Base-by-base conservation (phyloP, 768 basidiomycete genomes). In the Boletus huronensis region DNA sequence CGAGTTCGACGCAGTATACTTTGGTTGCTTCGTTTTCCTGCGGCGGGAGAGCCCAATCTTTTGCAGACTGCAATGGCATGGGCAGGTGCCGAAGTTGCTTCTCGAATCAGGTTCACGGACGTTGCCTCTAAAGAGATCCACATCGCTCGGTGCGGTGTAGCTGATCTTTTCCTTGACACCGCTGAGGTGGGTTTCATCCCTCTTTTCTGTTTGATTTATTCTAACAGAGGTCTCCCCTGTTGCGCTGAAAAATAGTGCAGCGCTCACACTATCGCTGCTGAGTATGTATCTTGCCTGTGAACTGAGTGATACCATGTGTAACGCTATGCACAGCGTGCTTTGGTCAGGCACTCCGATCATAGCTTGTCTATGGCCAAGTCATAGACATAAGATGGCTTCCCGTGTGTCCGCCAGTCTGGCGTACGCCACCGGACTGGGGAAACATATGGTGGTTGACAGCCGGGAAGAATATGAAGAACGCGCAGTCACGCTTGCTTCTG, bases 21-120 rank as follows among this genome's bases (percentile, higher is more conserved):
- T n/a, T 81, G 79, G 79, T 67, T 81, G 1, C 70, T 81, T 42
- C 79, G 79, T 23, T 81, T 81, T 57, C 79, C 79, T 7, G 66
- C 71, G 1, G 67, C 77, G 8, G 80, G 77, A 40, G 79, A 81
- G 48, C 64, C 69, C 48, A 74, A 81, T 53, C 65, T 81, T 32
- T 58, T 73, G 29, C 72, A 74, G 38, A 70, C 72, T 3, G 79
- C 80, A 2, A 50, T 43, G 34, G 56, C 66, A 35, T 80, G 80
- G 79, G 80, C 75, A 7, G 77, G 77, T 0, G 53, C 72, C 13
- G 77, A 78, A 23, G 70, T 80, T 38, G 74, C 79, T 5, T 66
- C 74, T 41, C 74, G 79, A 4, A 69, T 81, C 32, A 64, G 70
- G 43, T 81, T 81, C 55, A 80, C 78, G 13, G 77, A 81, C 44